Base-by-base conservation (phyloP, 345 rosid species). In the Trapa bicornis region DNA sequence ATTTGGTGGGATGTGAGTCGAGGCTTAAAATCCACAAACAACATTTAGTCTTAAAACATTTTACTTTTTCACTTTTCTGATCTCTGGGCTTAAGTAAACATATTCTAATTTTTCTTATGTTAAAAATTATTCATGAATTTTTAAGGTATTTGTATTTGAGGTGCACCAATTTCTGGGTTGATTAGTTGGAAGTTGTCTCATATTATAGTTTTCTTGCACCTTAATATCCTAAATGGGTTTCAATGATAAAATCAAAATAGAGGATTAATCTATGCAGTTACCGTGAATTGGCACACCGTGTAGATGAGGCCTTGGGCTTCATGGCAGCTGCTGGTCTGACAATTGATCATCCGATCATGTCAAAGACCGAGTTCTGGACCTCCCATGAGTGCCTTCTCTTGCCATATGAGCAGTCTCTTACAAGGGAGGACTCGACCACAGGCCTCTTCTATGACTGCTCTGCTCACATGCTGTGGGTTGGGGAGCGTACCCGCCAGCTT, bases 391-490 rank as follows among this genome's bases (percentile, higher is more conserved):
- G 82, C 69, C 71, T 79, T 61, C 82, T 73, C 42, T 70, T 79
- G 73, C 79, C 82, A 66, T 75, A 73, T 22, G 82, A 79, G 65
- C 77, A 75, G 53, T 77, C 79, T 69, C 79, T 79, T 29, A 79
- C 82, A 9, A 75, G 82, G 71, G 76, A 73, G 82, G 82, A 79
- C 47, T 75, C 82, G 4, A 79, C 77, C 50, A 67, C 77, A 6
- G 82, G 82, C 14, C 79, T 79, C 62, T 70, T 64, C 70, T 79
- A 79, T 39, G 82, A 79, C 69, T 79, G 82, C 71, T 75, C 82
- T 56, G 82, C 79, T 1, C 82, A 75, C 70, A 79, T 79, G 82
- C 69, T 79, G 66, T 79, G 82, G 82, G 79, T 75, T 41, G 82
- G 79, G 36, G 79, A 79, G 47, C 77, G 79, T 56, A 79, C 82